phyloP scores from a whole-genome alignment of 1,284 basidiomycete species.

The Tilletia walkeri region DNA sequence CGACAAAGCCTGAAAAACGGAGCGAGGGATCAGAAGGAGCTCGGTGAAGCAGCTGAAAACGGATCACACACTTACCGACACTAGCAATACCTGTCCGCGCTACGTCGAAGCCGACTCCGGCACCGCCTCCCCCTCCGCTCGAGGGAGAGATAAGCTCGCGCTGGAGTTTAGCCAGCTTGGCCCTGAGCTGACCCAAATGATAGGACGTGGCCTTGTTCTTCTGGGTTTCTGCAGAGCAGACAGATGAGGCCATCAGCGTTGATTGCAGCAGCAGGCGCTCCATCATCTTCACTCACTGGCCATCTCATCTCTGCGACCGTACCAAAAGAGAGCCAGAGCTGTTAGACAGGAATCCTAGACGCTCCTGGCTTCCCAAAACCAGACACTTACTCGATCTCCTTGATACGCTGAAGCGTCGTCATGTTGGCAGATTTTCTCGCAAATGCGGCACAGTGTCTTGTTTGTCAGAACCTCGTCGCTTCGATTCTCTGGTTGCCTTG shows the following conservation, averaged over 20 bases:
- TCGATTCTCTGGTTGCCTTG: no score
- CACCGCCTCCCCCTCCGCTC: conserved; percentile 74
- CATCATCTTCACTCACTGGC: conserved; percentile 28
- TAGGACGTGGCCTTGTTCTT: conserved; percentile 83
- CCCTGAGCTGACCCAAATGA: conserved; percentile 94
- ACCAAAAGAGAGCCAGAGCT: no score
- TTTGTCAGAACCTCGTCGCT: no score
- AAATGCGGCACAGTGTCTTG: background rate
- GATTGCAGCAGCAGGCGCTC: background rate
- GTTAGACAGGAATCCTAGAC: background rate
- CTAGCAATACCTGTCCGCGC: conserved; percentile 91
- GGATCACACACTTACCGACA: conserved; percentile 61
- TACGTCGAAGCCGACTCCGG: conserved; percentile 75
- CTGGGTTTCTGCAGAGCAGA: conserved; percentile 65
- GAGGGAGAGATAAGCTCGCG: conserved; percentile 85
- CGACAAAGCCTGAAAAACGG: conserved; percentile 55
- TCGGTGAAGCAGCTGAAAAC: background rate
- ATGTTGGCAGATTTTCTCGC: conserved; percentile 5
- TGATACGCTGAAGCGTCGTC: conserved; percentile 52
- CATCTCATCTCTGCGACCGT: conserved; percentile 45
- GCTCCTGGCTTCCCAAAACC: background rate
- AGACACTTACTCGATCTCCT: conserved; percentile 45
- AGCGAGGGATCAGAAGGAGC: background rate
- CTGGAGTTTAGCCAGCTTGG: conserved; percentile 94
- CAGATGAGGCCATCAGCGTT: background rate